Evolutionary conservation across 805 yeast species (phyloP).

Genomic region (Tetrapisispora nanseiensis): DNA sequence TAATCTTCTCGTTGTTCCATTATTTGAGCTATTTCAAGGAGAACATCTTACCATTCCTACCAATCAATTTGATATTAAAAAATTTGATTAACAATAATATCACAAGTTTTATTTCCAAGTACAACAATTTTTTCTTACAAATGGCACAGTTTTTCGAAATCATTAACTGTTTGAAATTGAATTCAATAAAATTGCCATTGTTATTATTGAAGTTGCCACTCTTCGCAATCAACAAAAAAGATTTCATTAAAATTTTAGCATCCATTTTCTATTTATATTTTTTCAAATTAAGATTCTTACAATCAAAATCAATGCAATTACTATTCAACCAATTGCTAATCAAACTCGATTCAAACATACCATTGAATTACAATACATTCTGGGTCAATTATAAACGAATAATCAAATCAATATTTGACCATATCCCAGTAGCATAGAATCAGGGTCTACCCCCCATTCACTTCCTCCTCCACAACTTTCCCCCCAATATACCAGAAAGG

Average conservation of each 20-base stretch:
- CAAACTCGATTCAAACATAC: constrained; percentile 33
- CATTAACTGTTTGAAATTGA: constrained; percentile 34
- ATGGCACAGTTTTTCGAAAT: constrained; percentile 41
- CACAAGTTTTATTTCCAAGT: constrained; percentile 28
- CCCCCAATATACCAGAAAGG: too few species aligned
- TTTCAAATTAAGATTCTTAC: constrained; percentile 50
- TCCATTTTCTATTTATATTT: constrained; percentile 42
- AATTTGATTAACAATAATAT: constrained; percentile 26
- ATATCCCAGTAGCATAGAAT: constrained; percentile 1
- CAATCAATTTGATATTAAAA: constrained; percentile 23
- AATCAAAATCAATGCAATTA: constrained; percentile 44
- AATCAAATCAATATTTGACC: constrained; percentile 7
- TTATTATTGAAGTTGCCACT: constrained; percentile 3
- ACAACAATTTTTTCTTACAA: constrained; percentile 35
- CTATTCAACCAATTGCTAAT: constrained; percentile 39
- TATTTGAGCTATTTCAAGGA: constrained; percentile 48
- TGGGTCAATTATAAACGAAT: constrained; percentile 18
- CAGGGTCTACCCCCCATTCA: too few species aligned
- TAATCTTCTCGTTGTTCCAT: constrained; percentile 56
- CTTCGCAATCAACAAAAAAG: constrained; percentile 20
- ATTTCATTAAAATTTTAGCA: constrained; percentile 31
- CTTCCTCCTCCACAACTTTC: too few species aligned
- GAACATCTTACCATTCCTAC: constrained; percentile 43
- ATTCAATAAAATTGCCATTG: constrained; percentile 30
- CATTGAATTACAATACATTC: constrained; percentile 27